Evolutionary conservation across 2,329 filamentous ascomycete genomes (phyloP).

Genomic region (Arachnomyces sp.): DNA sequence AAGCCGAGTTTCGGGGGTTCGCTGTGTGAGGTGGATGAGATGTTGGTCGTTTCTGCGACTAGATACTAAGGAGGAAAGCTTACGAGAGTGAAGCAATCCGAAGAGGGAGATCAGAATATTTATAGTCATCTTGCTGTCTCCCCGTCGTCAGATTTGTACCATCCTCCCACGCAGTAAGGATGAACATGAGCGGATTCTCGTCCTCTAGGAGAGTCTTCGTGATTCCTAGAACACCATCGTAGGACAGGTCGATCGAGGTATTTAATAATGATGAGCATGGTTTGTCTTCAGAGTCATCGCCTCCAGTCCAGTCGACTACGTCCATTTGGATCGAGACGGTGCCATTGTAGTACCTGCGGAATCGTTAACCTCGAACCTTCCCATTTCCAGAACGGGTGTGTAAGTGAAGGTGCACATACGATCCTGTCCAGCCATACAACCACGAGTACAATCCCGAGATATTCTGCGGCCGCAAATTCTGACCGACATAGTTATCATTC

Average conservation of each 20-base stretch:
- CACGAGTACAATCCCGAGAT: conserved; percentile 1
- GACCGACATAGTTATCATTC: neutral
- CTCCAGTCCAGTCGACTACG: conserved; percentile 3
- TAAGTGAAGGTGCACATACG: conserved; percentile 1
- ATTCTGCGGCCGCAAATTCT: conserved; percentile 1
- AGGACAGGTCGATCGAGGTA: neutral
- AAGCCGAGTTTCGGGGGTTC: too few species aligned
- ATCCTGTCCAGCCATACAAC: conserved; percentile 2
- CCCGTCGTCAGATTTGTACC: conserved; percentile 1
- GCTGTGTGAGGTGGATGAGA: too few species aligned
- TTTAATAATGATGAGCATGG: conserved; percentile 1
- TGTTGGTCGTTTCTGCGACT: too few species aligned
- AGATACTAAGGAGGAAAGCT: too few species aligned
- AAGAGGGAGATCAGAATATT: neutral
- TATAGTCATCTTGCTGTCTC: neutral
- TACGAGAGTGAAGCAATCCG: neutral
- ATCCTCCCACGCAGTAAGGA: conserved; percentile 1
- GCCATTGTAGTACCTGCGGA: conserved; percentile 2
- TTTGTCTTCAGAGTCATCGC: neutral
- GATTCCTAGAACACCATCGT: conserved; percentile 1
- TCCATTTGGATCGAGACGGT: conserved; percentile 2
- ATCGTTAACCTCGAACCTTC: neutral
- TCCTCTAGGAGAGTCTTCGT: conserved; percentile 1
- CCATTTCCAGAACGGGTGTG: neutral
- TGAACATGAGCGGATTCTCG: conserved; percentile 1